Evolutionary conservation across 768 basidiomycete genomes (phyloP), one percentile per base, ranked within the genome.

Genomic region (Crassisporium funariophilum): DNA sequence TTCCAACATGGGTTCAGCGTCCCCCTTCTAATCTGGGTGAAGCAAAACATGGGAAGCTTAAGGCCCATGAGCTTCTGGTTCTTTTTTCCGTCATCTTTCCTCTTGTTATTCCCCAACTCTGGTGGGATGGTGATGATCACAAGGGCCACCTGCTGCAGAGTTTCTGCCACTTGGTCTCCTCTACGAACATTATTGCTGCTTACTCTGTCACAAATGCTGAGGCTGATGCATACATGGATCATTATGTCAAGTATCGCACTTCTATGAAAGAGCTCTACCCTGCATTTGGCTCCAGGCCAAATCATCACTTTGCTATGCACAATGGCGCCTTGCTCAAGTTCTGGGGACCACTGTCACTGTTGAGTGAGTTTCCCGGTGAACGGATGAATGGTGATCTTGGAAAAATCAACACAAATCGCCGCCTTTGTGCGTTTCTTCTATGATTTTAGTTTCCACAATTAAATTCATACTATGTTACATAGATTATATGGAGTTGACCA

Each of bases 271-370:
- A 42, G 0, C 44, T 67, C 7, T 66, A 61, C 50, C 56, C 60
- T 4, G 20, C 53, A 10, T 44, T 49, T 29, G 19, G 29, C 5
- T 57, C 60, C 19, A 48, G 50, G n/a, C 65, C 66, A 8, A 69
- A 69, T 47, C 61, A 67, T 37, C 66, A 69, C 37, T 69, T 55
- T 54, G 66, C 65, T 16, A 61, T 66, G 66, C 66, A 69, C 34
- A 58, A 62, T 57, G 56, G 44, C 10, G 42, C 48, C 6, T 37
- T 59, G 1, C 35, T 69, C 11, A 64, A 64, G 43, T 58, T 44
- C 36, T 69, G 67, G 68, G 66, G 65, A 1, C 63, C 66, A 21
- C 40, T 67, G 4, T 15, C 57, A 11, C 36, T 35, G 4, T 39
- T 69, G 8, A 65, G 63, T 58, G 64, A 69, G 35, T 66, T 67